These are phyloP conservation scores for Eimeria praecox DNA, from an alignment of 169 alveolate genomes.

Conservation along the genomic window DNA sequence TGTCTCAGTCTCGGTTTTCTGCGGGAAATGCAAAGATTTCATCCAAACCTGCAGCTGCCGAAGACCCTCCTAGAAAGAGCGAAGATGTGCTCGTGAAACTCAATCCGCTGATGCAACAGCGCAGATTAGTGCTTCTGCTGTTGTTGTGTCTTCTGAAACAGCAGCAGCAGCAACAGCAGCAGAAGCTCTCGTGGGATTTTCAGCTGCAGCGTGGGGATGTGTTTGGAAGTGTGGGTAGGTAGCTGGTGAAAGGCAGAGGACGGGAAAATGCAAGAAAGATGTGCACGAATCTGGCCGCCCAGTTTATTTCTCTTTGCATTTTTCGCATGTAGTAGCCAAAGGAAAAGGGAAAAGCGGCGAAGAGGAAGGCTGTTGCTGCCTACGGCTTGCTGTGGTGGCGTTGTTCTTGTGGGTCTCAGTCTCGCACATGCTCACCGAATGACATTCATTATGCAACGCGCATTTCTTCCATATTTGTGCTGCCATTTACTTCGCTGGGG, in stretches of 20 bases:
- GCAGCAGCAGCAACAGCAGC: slow-evolving; percentile 37
- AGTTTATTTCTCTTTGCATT: not conserved
- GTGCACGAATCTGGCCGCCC: not conserved
- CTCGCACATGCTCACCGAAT: not conserved
- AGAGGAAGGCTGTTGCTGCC: not conserved
- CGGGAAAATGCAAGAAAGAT: not conserved
- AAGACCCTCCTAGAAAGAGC: slow-evolving; percentile 45
- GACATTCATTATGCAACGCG: not conserved
- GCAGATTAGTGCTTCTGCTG: not conserved
- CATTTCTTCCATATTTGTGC: not conserved
- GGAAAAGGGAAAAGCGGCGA: not conserved
- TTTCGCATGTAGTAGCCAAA: not conserved
- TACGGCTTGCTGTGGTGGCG: not conserved
- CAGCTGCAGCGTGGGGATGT: slow-evolving; percentile 10
- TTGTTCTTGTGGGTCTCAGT: not conserved
- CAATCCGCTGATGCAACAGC: not conserved
- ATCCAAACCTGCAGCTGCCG: slow-evolving; percentile 92
- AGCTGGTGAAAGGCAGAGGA: not conserved
- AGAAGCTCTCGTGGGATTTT: slow-evolving; percentile 7
- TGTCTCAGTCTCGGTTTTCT: slow-evolving; percentile 69
- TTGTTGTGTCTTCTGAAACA: not conserved
- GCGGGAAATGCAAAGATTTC: slow-evolving; percentile 87
- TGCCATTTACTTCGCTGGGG: not conserved
- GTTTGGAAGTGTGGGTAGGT: not conserved
- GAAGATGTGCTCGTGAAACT: slow-evolving; percentile 62